Conservation (phyloP, 2,329 filamentous ascomycete species). For the Gremmenia infestans region DNA sequence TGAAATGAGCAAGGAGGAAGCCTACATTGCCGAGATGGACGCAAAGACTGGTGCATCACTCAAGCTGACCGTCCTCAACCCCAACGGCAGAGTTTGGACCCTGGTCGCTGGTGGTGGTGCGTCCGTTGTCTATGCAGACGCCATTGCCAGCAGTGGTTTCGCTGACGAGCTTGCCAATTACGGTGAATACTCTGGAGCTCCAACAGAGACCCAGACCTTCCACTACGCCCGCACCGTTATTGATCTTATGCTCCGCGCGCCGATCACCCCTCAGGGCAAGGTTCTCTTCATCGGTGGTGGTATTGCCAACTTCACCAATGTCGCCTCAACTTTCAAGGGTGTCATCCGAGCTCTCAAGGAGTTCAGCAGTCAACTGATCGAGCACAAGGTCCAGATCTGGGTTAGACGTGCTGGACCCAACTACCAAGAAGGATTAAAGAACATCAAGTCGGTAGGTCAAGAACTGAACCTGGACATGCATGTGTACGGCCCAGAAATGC, state of each 20-base stretch:
- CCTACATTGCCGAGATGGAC: conserved; percentile 97
- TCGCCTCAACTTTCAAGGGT: conserved; percentile 98
- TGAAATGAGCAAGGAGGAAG: conserved; percentile 98
- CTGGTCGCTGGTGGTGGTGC: conserved; percentile 98
- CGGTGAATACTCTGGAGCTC: conserved; percentile 98
- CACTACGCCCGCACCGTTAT: conserved; percentile 97
- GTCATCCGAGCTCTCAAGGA: conserved; percentile 95
- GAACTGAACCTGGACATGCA: conserved; percentile 97
- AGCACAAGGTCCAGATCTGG: conserved; percentile 99
- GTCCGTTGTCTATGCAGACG: conserved; percentile 97
- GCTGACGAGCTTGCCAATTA: conserved; percentile 98
- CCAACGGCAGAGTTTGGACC: conserved; percentile 91
- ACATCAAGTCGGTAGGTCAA: conserved; percentile 95
- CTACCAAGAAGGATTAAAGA: conserved; percentile 99
- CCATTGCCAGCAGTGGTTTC: conserved; percentile 94
- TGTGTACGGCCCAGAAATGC: conserved; percentile 75
- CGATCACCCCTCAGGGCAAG: conserved; percentile 83
- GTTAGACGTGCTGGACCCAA: conserved; percentile 86
- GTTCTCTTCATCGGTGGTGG: conserved; percentile 99
- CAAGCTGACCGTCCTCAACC: conserved; percentile 95
- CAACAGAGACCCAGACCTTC: conserved; percentile 97
- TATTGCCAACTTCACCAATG: conserved; percentile 99
- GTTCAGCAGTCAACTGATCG: conserved; percentile 75
- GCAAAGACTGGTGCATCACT: conserved; percentile 99
- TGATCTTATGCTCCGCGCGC: conserved; percentile 94